Percentiles rank a stretch among this genome's conserved stretches.
Conservation (phyloP, 345 rosid genomes). For the Eutrema yunnanense region DNA sequence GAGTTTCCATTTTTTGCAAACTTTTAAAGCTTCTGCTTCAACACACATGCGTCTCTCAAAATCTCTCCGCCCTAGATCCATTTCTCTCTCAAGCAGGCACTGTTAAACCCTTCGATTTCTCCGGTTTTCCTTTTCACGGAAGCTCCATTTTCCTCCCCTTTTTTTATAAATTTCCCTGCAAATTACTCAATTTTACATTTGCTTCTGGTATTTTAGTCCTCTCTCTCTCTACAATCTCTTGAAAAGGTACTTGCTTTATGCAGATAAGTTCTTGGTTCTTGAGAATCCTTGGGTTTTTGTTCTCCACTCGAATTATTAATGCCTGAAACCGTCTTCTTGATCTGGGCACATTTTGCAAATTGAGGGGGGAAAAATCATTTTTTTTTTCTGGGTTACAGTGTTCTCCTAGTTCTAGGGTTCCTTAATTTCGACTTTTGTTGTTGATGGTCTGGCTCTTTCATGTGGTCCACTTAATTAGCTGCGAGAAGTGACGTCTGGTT, state of each 20-base stretch:
- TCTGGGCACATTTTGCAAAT: conserved; percentile 20
- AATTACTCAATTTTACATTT: conserved; percentile 16
- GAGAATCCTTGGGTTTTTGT: conserved; percentile 10
- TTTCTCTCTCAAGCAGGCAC: conserved; percentile 15
- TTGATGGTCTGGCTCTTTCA: neutral
- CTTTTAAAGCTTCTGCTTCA: conserved; percentile 14
- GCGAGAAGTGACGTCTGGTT: neutral
- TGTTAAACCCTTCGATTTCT: conserved; percentile 35
- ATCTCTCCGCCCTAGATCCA: conserved; percentile 43
- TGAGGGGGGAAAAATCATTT: neutral
- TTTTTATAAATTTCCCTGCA: neutral
- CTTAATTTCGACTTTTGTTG: conserved; percentile 2
- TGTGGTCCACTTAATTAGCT: conserved; percentile 9
- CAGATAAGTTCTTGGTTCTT: conserved; percentile 5
- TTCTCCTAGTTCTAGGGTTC: conserved; percentile 26
- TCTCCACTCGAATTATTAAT: neutral
- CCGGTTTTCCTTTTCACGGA: neutral
- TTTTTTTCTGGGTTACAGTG: conserved; percentile 12
- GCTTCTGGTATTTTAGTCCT: neutral
- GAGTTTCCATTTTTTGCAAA: conserved; percentile 20
- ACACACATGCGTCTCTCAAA: conserved; percentile 25
- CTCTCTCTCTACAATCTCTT: conserved; percentile 1
- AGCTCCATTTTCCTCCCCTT: neutral
- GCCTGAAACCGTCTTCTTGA: conserved; percentile 14
- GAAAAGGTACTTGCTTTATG: conserved; percentile 29